Base-by-base conservation (phyloP, 768 basidiomycete genomes). In the Flagelloscypha sp. region DNA sequence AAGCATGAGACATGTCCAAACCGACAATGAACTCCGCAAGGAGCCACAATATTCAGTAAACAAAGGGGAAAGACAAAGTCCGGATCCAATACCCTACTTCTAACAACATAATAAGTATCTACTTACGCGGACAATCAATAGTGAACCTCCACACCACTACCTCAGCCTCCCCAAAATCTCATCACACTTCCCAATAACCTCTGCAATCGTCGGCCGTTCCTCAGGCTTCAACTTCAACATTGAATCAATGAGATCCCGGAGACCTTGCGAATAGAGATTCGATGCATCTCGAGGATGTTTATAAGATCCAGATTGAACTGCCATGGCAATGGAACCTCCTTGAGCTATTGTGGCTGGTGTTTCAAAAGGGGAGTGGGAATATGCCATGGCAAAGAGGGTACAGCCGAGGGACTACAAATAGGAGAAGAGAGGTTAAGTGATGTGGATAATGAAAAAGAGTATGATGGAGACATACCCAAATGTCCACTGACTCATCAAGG, bases 281-380 rank as follows among this genome's bases (percentile, higher is more conserved):
- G n/a, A n/a, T n/a, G 72, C 76, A 3, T 84, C 85, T 36, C 62
- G 66, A 1, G 92, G 92, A 48, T 97, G 90, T 48, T 81, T 82
- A 61, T 93, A 99, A 46, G 86, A 80, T 1, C 90, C 94, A 45
- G 86, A 90, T 41, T 92, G 64, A 32, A 95, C 94, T 0, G 94
- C 92, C 93, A 99, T 94, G 2, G 93, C 93, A 50, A 98, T 90
- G 29, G 88, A 93, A 9, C 89, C 89, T 23, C 94, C 94, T 54
- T 95, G 93, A 47, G 90, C 87, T 3, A 84, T 89, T 5, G 84
- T 87, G 56, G 87, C 86, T 1, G 70, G 76, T 42, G 84, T 93
- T 62, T 99, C 94, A 49, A 99, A 99, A 0, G 94, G 94, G 2
- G 94, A 97, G 52, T 90, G 87, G 2, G 83, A 84, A 59, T 98